These are phyloP conservation scores for Pharus latifolius DNA, from an alignment of 176 grass and related monocot genomes.

Conservation along the genomic window DNA sequence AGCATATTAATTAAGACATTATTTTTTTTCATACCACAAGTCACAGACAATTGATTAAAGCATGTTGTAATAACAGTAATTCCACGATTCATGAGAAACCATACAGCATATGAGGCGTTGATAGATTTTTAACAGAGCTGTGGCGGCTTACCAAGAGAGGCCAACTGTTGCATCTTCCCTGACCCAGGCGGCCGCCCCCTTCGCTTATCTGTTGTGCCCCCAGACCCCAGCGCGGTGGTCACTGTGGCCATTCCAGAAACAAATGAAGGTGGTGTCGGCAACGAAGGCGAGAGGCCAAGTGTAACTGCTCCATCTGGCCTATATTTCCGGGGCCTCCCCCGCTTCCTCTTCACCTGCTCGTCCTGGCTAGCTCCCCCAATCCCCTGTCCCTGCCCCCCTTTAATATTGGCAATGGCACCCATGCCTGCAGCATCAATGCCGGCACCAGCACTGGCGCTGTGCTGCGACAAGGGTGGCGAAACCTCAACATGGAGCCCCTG, in stretches of 20 bases:
- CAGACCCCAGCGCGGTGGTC: not conserved
- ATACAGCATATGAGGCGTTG: not conserved
- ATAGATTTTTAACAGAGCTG: not conserved
- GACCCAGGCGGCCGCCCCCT: constrained; percentile 40
- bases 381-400: too few species aligned
- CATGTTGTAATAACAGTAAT: too few species aligned
- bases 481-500: not conserved
- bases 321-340: constrained; percentile 44
- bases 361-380: too few species aligned
- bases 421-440: not conserved
- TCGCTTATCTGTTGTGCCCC: constrained; percentile 24
- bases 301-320: constrained; percentile 21
- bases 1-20: not conserved
- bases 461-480: not conserved
- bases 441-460: not conserved
- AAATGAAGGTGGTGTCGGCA: not conserved
- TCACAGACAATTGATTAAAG: not conserved
- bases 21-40: not conserved
- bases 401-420: not conserved
- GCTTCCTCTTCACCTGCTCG: constrained; percentile 23
- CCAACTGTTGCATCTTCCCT: constrained; percentile 45
- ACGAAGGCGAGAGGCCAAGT: not conserved
- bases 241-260: not conserved
- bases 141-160: constrained; percentile 35
- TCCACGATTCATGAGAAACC: not conserved